phyloP scores from a whole-genome alignment of 106 monocot genomes.

The Acorus calamus region DNA sequence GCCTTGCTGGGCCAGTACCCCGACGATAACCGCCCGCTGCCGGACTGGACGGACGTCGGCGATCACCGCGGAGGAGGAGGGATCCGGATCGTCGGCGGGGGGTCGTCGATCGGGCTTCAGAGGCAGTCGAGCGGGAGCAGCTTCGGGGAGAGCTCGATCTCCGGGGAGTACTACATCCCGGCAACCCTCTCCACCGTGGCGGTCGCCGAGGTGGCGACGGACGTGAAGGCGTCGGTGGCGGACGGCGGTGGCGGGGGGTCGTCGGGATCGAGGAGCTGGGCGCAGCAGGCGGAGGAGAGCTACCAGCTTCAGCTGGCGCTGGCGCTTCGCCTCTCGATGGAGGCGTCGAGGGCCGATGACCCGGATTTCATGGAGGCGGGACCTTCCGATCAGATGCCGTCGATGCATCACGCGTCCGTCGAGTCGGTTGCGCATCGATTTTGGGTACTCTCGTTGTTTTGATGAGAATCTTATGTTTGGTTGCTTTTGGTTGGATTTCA shows the following conservation, averaged over 20 bases:
- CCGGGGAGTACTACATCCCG: neutral
- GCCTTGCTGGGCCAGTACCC: conserved; percentile 54
- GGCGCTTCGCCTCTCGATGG: conserved; percentile 76
- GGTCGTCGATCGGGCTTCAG: conserved; percentile 31
- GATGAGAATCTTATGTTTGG: no score
- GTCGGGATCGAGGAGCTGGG: conserved; percentile 69
- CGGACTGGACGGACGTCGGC: conserved; percentile 13
- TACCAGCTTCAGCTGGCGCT: conserved; percentile 94
- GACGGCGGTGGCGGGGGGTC: neutral
- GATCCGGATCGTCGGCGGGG: conserved; percentile 3
- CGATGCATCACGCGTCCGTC: conserved; percentile 12
- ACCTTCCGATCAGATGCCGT: conserved; percentile 4
- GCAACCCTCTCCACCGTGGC: neutral
- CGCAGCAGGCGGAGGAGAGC: conserved; percentile 97
- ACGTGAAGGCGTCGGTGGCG: neutral
- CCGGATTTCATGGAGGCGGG: conserved; percentile 53
- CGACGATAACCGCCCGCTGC: conserved; percentile 22
- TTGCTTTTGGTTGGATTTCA: no score
- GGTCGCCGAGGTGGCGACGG: neutral
- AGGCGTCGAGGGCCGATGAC: conserved; percentile 58
- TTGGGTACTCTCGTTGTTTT: conserved; percentile 39
- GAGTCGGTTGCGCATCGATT: conserved; percentile 70
- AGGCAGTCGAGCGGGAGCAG: conserved; percentile 83
- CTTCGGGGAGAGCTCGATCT: neutral
- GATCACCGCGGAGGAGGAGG: neutral